These are phyloP conservation scores for Torulaspora maleeae DNA, from an alignment of 805 yeast species.

Conservation along the genomic window DNA sequence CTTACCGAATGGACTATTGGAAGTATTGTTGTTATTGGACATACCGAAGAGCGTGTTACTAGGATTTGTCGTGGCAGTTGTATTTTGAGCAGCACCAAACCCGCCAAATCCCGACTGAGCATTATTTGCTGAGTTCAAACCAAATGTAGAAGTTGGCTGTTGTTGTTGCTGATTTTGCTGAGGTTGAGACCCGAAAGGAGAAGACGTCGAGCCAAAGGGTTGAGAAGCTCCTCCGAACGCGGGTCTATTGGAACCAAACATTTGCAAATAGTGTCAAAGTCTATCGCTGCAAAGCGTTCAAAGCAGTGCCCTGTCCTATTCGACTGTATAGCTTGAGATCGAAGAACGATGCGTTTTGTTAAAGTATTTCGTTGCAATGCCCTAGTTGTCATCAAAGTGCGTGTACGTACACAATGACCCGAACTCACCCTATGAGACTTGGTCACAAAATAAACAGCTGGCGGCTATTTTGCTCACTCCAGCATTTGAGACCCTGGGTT, in stretches of 20 bases:
- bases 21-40: constrained; percentile 23
- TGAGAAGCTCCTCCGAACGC: constrained; percentile 23
- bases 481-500: too few species aligned
- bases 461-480: too few species aligned
- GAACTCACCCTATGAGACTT: too few species aligned
- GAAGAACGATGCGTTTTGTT: neutral
- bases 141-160: constrained; percentile 25
- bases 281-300: constrained; percentile 3
- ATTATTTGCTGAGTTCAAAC: constrained; percentile 35
- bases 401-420: neutral
- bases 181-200: constrained; percentile 25
- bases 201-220: constrained; percentile 21
- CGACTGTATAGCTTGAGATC: neutral
- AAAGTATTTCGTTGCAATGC: neutral
- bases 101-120: constrained; percentile 37
- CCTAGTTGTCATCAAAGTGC: neutral
- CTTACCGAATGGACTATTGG: constrained; percentile 24
- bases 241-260: constrained; percentile 23
- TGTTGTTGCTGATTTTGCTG: constrained; percentile 20
- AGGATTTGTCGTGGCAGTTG: constrained; percentile 13
- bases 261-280: neutral
- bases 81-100: constrained; percentile 24
- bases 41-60: constrained; percentile 33
- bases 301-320: neutral
- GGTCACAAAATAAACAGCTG: too few species aligned